Conservation (phyloP, 805 yeast species). For the Candida railenensis region DNA sequence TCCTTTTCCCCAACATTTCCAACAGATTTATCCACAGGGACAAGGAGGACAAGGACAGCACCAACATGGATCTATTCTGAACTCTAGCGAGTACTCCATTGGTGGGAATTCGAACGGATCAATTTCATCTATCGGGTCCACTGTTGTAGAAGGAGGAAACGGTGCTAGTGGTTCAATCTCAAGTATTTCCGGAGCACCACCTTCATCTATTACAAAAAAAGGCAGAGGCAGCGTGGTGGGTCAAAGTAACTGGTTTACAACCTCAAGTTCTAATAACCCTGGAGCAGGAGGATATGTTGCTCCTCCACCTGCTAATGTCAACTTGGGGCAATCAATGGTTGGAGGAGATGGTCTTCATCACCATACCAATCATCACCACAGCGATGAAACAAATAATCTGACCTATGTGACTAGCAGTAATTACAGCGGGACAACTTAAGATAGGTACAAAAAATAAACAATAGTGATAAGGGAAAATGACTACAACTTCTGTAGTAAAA, state of each 20-base stretch:
- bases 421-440: conserved; percentile 2
- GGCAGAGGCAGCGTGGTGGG: conserved; percentile 1
- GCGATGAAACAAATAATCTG: not conserved
- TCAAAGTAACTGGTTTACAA: conserved; percentile 5
- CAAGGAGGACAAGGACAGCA: not conserved
- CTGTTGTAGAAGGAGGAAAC: conserved; percentile 2
- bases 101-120: conserved; percentile 11
- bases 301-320: conserved; percentile 3
- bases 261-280: conserved; percentile 1
- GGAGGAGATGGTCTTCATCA: not conserved
- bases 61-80: conserved; percentile 10
- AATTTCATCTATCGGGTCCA: conserved; percentile 9
- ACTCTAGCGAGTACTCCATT: conserved; percentile 11
- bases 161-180: conserved; percentile 1
- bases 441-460: not conserved
- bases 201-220: conserved; percentile 1
- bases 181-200: conserved; percentile 1
- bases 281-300: conserved; percentile 5
- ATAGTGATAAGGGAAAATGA: too few species aligned
- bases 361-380: not conserved
- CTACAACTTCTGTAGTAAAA: too few species aligned
- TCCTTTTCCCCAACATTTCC: conserved; percentile 12
- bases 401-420: conserved; percentile 3
- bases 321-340: not conserved
- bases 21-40: conserved; percentile 9